Evolutionary conservation across 78 protist species (phyloP), one percentile per base, ranked within the genome.

Genomic region (Cyanophora paradoxa): DNA sequence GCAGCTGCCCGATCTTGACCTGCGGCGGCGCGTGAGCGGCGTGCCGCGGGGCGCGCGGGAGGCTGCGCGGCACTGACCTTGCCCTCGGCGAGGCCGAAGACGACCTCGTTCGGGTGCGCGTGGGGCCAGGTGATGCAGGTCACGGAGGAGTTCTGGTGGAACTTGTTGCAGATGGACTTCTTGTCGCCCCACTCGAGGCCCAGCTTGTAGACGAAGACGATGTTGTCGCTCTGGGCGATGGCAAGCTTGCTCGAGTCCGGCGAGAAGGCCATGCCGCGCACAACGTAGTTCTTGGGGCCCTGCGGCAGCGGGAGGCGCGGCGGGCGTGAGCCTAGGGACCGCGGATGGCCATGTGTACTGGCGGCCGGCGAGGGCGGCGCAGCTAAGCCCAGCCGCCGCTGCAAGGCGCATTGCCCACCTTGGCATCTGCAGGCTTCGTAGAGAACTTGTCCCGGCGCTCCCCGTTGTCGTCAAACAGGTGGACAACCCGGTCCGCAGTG

Each of bases 131-230:
- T 13, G 28, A 92, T 20, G 65, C 78, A 67, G 16, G 91, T 84
- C 41, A 92, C 90, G n/a, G 90, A 76, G 8, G 76, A 26, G 11
- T 34, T 7, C 57, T 33, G 69, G 13, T 41, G 58, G 72, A 84
- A 92, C 64, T 87, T 88, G 90, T 83, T 83, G 86, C 90, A 87
- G 44, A 92, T 92, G 10, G 84, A 34, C 72, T 92, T 88, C 50
- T 81, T 80, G 54, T 82, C 89, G 46, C 84, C 91, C 96, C 96
- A 87, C n/a, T 84, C 85, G 33, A 37, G 7, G 37, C 93, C 96
- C 7, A 92, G 77, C 52, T 80, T 76, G 87, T 92, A 92, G 28
- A 92, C 86, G 37, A 83, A 91, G 57, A 91, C 87, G 22, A 81
- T 80, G 76, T 86, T 85, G 76, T 92, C 96, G 6, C 78, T 39